Base-by-base conservation (phyloP, 2,329 filamentous ascomycete species). In the Chaetomiaceae sp. region DNA sequence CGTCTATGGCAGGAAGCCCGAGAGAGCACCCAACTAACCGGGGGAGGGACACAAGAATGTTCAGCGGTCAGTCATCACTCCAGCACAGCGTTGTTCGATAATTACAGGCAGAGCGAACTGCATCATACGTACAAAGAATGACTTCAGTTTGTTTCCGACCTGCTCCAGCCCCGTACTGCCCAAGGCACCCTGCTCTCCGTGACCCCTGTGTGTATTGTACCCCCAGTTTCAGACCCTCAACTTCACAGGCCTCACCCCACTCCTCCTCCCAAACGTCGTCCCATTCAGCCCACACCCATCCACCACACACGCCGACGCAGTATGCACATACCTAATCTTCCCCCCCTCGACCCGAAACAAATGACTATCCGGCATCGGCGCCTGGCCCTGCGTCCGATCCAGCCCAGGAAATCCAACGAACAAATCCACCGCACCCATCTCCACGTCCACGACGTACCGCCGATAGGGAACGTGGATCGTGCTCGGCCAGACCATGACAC, bases 371-470 rank as follows among this genome's bases (percentile, higher is more conserved):
- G 63, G 60, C 58, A 60, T 63, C 1, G 61, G 52, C 17, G 46
- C 29, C 5, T 54, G 42, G 0, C 57, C 58, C 22, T 55, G 42
- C 6, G 55, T 55, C 11, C 59, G 49, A 22, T 66, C 63, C n/a
- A 65, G 51, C 2, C 60, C 60, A 0, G 63, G 64, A 36, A 66
- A 65, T 0, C 63, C 62, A 1, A 62, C 29, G 42, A 65, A 66
- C 11, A 66, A 34, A 48, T 60, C 59, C 31, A 64, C 62, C 8
- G 53, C 54, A 9, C 63, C 65, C 31, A 61, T 46, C 49, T 59
- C 59, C 51, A 64, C 62, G 22, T 66, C 64, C 14, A 66, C 55
- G 3, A 64, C 55, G 43, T 66, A 66, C 22, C 64, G 51, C 7
- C 62, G 54, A 45, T 64, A 59, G 8, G 61, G 56, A 1, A 64